Evolutionary conservation across 768 basidiomycete species (phyloP).

Genomic region (Suillus variegatus): DNA sequence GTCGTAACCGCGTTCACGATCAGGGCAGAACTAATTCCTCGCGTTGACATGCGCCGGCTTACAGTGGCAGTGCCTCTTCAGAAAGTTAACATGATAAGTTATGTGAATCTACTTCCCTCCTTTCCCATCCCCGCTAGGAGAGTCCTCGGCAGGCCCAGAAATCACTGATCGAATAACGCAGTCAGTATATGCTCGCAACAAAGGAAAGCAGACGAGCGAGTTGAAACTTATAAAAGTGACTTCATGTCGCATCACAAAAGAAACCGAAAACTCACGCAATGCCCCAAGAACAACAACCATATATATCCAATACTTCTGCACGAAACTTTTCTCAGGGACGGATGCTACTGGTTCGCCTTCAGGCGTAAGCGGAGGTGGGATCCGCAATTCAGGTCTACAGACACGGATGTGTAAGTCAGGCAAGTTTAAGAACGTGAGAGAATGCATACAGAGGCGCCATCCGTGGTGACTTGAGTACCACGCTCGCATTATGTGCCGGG

Average conservation of each 20-base stretch:
- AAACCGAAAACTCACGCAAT: constrained; percentile 46
- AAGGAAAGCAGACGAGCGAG: not conserved
- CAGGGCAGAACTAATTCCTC: not conserved
- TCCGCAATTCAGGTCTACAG: constrained; percentile 64
- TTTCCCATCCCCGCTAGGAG: constrained; percentile 20
- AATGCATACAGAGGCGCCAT: constrained; percentile 58
- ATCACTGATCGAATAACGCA: constrained; percentile 20
- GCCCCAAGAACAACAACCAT: constrained; percentile 59
- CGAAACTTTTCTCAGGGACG: constrained; percentile 70
- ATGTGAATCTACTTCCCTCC: constrained; percentile 23
- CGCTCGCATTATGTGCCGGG: constrained; percentile 50
- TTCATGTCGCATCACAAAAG: not conserved
- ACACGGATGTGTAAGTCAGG: constrained; percentile 6
- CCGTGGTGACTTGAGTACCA: constrained; percentile 47
- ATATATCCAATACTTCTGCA: constrained; percentile 94
- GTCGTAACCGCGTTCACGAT: not conserved
- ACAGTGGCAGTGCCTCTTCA: not conserved
- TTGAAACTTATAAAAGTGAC: not conserved
- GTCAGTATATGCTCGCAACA: not conserved
- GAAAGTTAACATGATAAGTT: not conserved
- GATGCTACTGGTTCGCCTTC: constrained; percentile 66
- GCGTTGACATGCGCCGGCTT: too few species aligned
- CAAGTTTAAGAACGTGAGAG: not conserved
- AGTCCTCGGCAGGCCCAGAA: constrained; percentile 32
- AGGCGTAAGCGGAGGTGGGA: constrained; percentile 65